Percentiles rank a stretch among this genome's conserved stretches.
phyloP scores from a whole-genome alignment of 148 eudicot genomes.

The Rhododendron mucronatum region DNA sequence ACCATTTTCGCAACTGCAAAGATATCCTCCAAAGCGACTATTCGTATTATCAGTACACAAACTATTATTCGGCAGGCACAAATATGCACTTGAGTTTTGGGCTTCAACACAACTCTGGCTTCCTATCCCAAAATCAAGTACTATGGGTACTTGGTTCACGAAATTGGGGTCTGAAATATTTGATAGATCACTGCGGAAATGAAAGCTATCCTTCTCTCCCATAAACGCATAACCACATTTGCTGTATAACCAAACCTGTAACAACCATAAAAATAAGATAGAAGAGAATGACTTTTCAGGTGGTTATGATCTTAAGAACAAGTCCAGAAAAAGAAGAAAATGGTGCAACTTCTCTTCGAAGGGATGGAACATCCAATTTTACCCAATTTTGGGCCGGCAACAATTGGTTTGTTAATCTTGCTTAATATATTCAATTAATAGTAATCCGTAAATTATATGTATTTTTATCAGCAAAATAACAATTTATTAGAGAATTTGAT shows the following conservation, averaged over 20 bases:
- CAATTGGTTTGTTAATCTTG: too few relatives aligned
- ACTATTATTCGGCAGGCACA: conserved; percentile 24
- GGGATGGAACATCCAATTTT: too few relatives aligned
- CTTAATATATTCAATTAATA: too few relatives aligned
- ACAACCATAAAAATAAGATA: background rate
- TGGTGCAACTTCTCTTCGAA: too few relatives aligned
- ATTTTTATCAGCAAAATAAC: too few relatives aligned
- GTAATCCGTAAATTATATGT: too few relatives aligned
- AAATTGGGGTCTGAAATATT: conserved; percentile 17
- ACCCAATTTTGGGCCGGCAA: too few relatives aligned
- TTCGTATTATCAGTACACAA: conserved; percentile 5
- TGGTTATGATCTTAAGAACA: too few relatives aligned
- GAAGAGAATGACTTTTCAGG: too few relatives aligned
- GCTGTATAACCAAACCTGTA: background rate
- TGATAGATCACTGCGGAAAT: background rate
- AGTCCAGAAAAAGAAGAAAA: too few relatives aligned
- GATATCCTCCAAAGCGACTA: background rate
- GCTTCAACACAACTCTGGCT: background rate
- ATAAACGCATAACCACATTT: conserved; percentile 19
- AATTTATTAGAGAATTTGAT: too few relatives aligned
- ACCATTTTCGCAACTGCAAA: too few relatives aligned
- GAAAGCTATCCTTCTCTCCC: conserved; percentile 9
- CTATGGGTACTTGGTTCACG: conserved; percentile 25
- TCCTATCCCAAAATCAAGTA: conserved; percentile 34
- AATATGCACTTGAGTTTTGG: background rate